A percentile compares a stretch with the other conserved stretches of the same genome.
Evolutionary conservation across 2,329 filamentous ascomycete genomes (phyloP).

Genomic region (Fusarium sp.): DNA sequence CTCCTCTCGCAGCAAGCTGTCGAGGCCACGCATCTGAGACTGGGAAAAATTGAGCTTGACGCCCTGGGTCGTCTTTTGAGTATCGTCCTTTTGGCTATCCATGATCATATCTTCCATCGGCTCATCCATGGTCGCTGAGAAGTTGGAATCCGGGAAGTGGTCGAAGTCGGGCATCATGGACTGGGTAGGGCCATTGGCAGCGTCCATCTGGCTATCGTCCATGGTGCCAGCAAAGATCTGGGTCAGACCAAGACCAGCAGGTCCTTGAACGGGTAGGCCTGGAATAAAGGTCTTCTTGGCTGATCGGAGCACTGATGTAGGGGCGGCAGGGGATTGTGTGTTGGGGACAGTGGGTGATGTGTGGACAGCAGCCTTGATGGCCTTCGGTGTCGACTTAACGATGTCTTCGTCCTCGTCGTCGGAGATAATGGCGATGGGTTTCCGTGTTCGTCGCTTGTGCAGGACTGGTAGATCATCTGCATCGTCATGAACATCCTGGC

Average conservation of each 20-base stretch:
- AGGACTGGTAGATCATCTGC: slow-evolving; percentile 53
- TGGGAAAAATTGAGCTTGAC: slow-evolving; percentile 69
- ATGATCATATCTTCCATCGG: slow-evolving; percentile 62
- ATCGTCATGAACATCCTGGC: slow-evolving; percentile 46
- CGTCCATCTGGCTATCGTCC: slow-evolving; percentile 68
- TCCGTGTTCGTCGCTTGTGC: slow-evolving; percentile 59
- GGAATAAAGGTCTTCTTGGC: slow-evolving; percentile 77
- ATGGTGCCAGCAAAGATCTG: slow-evolving; percentile 94
- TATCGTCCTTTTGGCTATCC: slow-evolving; percentile 54
- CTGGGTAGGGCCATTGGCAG: slow-evolving; percentile 49
- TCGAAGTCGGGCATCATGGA: slow-evolving; percentile 68
- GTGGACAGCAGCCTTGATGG: slow-evolving; percentile 51
- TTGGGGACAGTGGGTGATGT: slow-evolving; percentile 56
- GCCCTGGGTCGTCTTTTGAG: slow-evolving; percentile 52
- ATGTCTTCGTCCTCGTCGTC: slow-evolving; percentile 69
- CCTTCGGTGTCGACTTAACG: slow-evolving; percentile 59
- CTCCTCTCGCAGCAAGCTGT: slow-evolving; percentile 62
- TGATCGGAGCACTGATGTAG: slow-evolving; percentile 74
- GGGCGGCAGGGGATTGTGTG: slow-evolving; percentile 62
- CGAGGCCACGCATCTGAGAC: slow-evolving; percentile 68
- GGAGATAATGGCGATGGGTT: slow-evolving; percentile 65
- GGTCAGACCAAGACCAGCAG: slow-evolving; percentile 78
- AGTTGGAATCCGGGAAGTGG: slow-evolving; percentile 67
- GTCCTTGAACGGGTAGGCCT: slow-evolving; percentile 69
- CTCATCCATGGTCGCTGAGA: slow-evolving; percentile 69